These are phyloP conservation scores for Dendrostoma leiphaemia DNA, from an alignment of 2,329 filamentous ascomycete genomes.

Conservation along the genomic window DNA sequence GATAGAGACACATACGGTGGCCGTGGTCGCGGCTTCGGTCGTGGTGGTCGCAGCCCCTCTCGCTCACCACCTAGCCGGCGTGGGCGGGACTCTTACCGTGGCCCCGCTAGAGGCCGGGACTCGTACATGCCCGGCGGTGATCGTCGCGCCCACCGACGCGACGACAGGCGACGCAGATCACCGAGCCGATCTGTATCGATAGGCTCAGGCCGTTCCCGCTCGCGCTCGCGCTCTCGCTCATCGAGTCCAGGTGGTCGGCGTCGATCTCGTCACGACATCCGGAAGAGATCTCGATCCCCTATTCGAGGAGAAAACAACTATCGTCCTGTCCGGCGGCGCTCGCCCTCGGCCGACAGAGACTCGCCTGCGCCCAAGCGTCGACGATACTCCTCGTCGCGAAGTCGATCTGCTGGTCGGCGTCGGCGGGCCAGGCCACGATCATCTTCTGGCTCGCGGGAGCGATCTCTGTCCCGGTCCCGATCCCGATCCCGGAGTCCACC, in stretches of 20 bases:
- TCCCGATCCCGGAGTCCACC: slow-evolving; percentile 31
- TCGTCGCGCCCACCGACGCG: slow-evolving; percentile 37
- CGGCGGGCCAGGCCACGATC: slow-evolving; percentile 37
- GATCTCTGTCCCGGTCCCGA: slow-evolving; percentile 33
- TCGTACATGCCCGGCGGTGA: slow-evolving; percentile 51
- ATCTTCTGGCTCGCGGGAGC: slow-evolving; percentile 35
- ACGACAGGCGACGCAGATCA: slow-evolving; percentile 42
- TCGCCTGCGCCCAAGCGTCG: slow-evolving; percentile 50
- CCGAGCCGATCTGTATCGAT: slow-evolving; percentile 36
- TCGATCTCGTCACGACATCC: slow-evolving; percentile 20
- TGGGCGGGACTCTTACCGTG: slow-evolving; percentile 39
- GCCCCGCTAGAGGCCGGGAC: slow-evolving; percentile 38
- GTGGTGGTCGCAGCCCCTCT: slow-evolving; percentile 41
- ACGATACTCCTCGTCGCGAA: slow-evolving; percentile 47
- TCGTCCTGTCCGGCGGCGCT: slow-evolving; percentile 26
- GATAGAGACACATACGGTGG: slow-evolving; percentile 46
- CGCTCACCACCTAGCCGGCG: slow-evolving; percentile 46
- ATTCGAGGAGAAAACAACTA: slow-evolving; percentile 25
- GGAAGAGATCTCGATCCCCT: slow-evolving; percentile 36
- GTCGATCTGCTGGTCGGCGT: slow-evolving; percentile 43
- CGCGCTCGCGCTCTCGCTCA: slow-evolving; percentile 33
- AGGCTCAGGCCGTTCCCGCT: slow-evolving; percentile 27
- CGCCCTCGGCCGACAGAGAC: slow-evolving; percentile 28
- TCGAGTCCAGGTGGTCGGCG: slow-evolving; percentile 16
- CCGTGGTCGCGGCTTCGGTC: slow-evolving; percentile 43